Conservation (phyloP, 805 yeast species). For the Metschnikowia baotianmanensis region DNA sequence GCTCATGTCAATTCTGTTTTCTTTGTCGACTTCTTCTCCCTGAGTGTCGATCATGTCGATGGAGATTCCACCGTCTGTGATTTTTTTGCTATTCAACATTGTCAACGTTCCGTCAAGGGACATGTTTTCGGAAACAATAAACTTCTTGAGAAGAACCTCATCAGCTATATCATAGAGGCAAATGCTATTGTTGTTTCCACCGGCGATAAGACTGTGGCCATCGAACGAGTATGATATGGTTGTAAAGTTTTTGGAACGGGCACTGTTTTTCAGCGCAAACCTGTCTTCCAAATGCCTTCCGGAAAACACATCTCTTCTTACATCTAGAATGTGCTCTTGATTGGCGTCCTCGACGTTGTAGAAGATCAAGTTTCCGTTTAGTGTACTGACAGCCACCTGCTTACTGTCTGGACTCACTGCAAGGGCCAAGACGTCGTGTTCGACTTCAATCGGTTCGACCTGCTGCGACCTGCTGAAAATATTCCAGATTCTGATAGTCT, state of each 20-base stretch:
- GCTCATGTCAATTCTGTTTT: conserved; percentile 69
- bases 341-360: conserved; percentile 82
- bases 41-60: conserved; percentile 75
- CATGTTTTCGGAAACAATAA: conserved; percentile 87
- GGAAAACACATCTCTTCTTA: conserved; percentile 77
- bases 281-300: conserved; percentile 85
- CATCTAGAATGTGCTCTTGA: conserved; percentile 82
- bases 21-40: conserved; percentile 84
- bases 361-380: conserved; percentile 82
- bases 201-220: conserved; percentile 85
- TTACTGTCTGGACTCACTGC: conserved; percentile 92
- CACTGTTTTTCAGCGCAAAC: conserved; percentile 75
- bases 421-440: conserved; percentile 78
- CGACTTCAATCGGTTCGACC: conserved; percentile 87
- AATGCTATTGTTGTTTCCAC: conserved; percentile 87
- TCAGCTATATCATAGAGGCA: conserved; percentile 89
- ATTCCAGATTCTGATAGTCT: conserved; percentile 89
- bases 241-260: conserved; percentile 80
- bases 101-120: conserved; percentile 83
- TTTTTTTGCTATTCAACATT: conserved; percentile 69
- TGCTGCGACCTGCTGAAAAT: conserved; percentile 82
- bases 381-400: conserved; percentile 80
- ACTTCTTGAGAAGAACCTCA: conserved; percentile 79
- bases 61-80: conserved; percentile 83
- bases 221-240: conserved; percentile 84